Conservation (phyloP, 2,329 filamentous ascomycete genomes). For the Exophiala aquamarina region DNA sequence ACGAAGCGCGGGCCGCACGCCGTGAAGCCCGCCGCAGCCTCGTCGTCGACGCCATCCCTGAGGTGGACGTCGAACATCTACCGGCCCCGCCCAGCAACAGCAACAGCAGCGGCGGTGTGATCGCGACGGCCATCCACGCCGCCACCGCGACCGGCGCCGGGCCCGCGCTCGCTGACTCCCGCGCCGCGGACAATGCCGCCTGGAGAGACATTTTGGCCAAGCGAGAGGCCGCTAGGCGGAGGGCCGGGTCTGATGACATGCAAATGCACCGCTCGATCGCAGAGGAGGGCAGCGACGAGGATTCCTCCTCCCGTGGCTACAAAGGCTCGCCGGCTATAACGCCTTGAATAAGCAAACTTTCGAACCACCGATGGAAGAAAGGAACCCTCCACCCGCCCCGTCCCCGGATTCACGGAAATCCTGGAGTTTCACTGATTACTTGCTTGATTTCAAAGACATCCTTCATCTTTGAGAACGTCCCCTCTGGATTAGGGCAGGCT, state of each 20-base stretch:
- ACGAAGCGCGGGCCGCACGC: slow-evolving; percentile 10
- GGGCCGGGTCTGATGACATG: slow-evolving; percentile 6
- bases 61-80: slow-evolving; percentile 10
- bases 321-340: too few species aligned
- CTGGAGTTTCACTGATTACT: too few species aligned
- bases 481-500: too few species aligned
- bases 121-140: slow-evolving; percentile 9
- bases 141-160: slow-evolving; percentile 6
- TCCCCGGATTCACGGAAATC: too few species aligned
- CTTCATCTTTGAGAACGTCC: too few species aligned
- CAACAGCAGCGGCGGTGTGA: neutral
- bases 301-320: too few species aligned
- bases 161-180: slow-evolving; percentile 2
- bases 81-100: neutral
- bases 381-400: too few species aligned
- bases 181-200: slow-evolving; percentile 7
- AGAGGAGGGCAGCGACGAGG: too few species aligned
- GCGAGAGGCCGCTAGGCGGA: slow-evolving; percentile 16
- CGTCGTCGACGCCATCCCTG: slow-evolving; percentile 15
- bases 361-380: too few species aligned
- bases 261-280: neutral
- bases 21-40: slow-evolving; percentile 17
- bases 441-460: too few species aligned
- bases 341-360: too few species aligned
- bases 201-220: slow-evolving; percentile 18